Conservation (phyloP, 805 yeast species). For the Tetrapisispora taiwanensis region DNA sequence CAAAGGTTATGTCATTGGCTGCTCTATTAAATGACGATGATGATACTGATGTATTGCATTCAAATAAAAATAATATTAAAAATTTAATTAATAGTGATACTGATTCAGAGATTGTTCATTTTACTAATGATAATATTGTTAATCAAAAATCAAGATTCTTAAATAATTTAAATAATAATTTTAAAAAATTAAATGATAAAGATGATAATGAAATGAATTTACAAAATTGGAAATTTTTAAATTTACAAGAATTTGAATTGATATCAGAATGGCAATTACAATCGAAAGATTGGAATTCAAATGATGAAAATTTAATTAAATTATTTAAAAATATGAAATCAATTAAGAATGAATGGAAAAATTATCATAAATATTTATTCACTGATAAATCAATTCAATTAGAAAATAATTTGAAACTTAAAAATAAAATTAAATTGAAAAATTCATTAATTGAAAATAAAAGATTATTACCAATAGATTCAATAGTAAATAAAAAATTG, state of each 20-base stretch:
- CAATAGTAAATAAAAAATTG: not conserved
- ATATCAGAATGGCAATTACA: constrained; percentile 28
- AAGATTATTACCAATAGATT: not conserved
- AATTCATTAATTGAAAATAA: not conserved
- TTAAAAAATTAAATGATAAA: constrained; percentile 13
- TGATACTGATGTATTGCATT: constrained; percentile 4
- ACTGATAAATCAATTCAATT: not conserved
- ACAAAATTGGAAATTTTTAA: constrained; percentile 29
- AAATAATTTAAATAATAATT: constrained; percentile 13
- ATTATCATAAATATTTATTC: constrained; percentile 8
- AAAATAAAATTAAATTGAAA: not conserved
- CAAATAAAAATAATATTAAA: not conserved
- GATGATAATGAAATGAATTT: constrained; percentile 20
- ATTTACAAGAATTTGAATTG: constrained; percentile 29
- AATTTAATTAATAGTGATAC: not conserved
- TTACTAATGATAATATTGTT: no score
- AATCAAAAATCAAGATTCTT: constrained; percentile 9
- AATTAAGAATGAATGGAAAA: constrained; percentile 19
- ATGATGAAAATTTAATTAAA: not conserved
- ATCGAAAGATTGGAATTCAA: constrained; percentile 17
- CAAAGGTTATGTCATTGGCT: constrained; percentile 22
- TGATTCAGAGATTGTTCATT: no score
- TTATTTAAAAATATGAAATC: constrained; percentile 14
- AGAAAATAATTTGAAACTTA: not conserved
- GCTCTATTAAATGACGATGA: constrained; percentile 24